Conservation (phyloP, 257 asterid genomes). For the Linderniella brevidens region DNA sequence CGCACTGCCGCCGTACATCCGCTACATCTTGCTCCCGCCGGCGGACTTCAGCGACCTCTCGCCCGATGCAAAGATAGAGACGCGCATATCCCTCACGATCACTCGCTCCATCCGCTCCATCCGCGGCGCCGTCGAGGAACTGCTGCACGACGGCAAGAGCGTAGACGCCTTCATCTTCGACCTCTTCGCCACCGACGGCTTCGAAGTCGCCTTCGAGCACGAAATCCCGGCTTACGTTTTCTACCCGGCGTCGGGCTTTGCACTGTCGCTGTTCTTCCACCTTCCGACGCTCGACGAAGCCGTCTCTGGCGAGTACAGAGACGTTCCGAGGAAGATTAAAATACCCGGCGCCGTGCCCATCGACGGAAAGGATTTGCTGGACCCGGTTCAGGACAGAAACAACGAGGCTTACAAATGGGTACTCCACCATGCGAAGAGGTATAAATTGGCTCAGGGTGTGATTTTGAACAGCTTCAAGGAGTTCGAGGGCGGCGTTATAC, state of each 20-base stretch:
- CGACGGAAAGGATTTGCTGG: slow-evolving; percentile 26
- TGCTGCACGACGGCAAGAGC: slow-evolving; percentile 7
- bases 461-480: slow-evolving; percentile 36
- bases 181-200: slow-evolving; percentile 44
- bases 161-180: slow-evolving; percentile 37
- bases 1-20: slow-evolving; percentile 20
- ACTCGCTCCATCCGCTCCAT: slow-evolving; percentile 31
- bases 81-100: slow-evolving; percentile 26
- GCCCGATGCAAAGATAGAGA: slow-evolving; percentile 20
- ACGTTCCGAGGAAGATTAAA: slow-evolving; percentile 23
- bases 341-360: slow-evolving; percentile 51
- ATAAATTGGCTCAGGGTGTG: slow-evolving; percentile 38
- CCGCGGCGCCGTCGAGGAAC: slow-evolving; percentile 16
- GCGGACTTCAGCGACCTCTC: slow-evolving; percentile 27
- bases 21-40: slow-evolving; percentile 28
- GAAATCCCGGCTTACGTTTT: slow-evolving; percentile 27
- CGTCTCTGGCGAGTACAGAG: slow-evolving; percentile 26
- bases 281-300: slow-evolving; percentile 26
- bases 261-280: slow-evolving; percentile 24
- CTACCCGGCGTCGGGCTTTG: slow-evolving; percentile 36
- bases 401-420: slow-evolving; percentile 36
- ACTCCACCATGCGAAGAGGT: slow-evolving; percentile 27
- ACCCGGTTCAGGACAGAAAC: slow-evolving; percentile 34
- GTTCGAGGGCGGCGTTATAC: slow-evolving; percentile 23
- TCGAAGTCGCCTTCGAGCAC: slow-evolving; percentile 35